Base-by-base conservation (phyloP, 495 filamentous ascomycete genomes). In the Clavariopsis aquatica region DNA sequence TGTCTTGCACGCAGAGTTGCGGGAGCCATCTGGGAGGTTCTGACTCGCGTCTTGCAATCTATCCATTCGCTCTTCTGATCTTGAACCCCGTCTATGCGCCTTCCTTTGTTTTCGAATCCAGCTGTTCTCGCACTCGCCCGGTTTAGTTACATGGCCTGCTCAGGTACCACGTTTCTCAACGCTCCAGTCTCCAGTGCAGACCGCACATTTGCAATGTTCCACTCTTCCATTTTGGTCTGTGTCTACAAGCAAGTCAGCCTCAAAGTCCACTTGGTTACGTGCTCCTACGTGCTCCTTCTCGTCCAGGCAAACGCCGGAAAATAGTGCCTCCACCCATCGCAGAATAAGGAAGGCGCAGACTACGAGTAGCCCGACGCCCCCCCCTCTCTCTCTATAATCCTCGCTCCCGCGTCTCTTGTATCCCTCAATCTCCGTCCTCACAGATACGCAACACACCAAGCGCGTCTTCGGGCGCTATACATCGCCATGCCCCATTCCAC, bases 201-300 rank as follows among this genome's bases (percentile, higher is more conserved):
- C 12, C 81, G 75, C 19, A 89, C 79, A 73, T 90, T 91, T 0
- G 74, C 78, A 67, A 91, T 84, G 17, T 80, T 79, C 77, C 82
- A 85, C 61, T 82, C 77, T 67, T 91, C 88, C 87, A 89, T 90
- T 26, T 76, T 77, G 12, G 77, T 82, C 70, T 84, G 76, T 7
- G 86, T 88, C 82, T 85, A 49, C 45, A 34, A 65, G 65, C 2
- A 26, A 29, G 46, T 49, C 52, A 62, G 36, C 47, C 29, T 65
- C 54, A 36, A 24, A 12, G 8, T 10, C 17, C 29, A 27, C 27
- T 52, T 7, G 9, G 28, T 41, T 52, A 45, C 26, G 23, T 5
- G 24, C 53, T 68, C 65, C 59, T 52, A 45, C 26, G 23, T 5
- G 24, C 53, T 68, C 65, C 59, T 62, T 52, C 58, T 62, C 53